These are phyloP conservation scores for Ramalina intermedia DNA, from an alignment of 495 filamentous ascomycete genomes.

Conservation along the genomic window DNA sequence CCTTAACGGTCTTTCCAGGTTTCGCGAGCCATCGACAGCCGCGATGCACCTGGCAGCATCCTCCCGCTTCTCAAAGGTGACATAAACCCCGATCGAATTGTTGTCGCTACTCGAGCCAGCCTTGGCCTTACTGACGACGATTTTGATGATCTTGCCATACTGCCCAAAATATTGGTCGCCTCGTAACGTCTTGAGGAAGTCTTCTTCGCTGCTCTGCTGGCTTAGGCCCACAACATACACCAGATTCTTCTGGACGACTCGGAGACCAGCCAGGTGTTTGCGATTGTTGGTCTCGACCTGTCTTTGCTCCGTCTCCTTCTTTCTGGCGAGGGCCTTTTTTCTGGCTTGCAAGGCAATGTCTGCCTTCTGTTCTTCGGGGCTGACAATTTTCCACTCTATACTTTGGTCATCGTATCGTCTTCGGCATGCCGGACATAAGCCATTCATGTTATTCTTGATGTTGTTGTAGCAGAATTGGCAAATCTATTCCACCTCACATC, in stretches of 20 bases:
- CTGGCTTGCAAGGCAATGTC: slow-evolving; percentile 81
- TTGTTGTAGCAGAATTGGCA: slow-evolving; percentile 99
- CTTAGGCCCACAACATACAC: slow-evolving; percentile 95
- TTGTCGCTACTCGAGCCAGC: slow-evolving; percentile 47
- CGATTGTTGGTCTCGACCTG: slow-evolving; percentile 90
- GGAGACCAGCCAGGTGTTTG: slow-evolving; percentile 85
- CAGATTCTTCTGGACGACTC: slow-evolving; percentile 95
- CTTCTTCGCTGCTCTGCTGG: slow-evolving; percentile 80
- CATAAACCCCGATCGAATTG: slow-evolving; percentile 87
- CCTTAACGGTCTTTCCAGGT: slow-evolving; percentile 72
- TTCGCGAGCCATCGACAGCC: slow-evolving; percentile 81
- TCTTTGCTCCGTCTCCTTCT: slow-evolving; percentile 88
- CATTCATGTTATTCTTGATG: slow-evolving; percentile 90
- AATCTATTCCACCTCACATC: slow-evolving; percentile 40
- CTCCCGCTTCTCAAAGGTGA: slow-evolving; percentile 78
- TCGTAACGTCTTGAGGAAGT: slow-evolving; percentile 72
- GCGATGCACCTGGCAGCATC: slow-evolving; percentile 82
- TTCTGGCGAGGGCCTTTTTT: slow-evolving; percentile 77
- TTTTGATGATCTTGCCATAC: slow-evolving; percentile 97
- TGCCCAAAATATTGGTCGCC: slow-evolving; percentile 91
- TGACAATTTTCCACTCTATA: slow-evolving; percentile 88
- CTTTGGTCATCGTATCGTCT: slow-evolving; percentile 90
- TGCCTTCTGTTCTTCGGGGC: slow-evolving; percentile 83
- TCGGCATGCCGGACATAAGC: slow-evolving; percentile 89
- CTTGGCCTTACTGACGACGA: slow-evolving; percentile 93